Conservation (phyloP, 169 alveolate species). For the Plasmodium reichenowi region DNA sequence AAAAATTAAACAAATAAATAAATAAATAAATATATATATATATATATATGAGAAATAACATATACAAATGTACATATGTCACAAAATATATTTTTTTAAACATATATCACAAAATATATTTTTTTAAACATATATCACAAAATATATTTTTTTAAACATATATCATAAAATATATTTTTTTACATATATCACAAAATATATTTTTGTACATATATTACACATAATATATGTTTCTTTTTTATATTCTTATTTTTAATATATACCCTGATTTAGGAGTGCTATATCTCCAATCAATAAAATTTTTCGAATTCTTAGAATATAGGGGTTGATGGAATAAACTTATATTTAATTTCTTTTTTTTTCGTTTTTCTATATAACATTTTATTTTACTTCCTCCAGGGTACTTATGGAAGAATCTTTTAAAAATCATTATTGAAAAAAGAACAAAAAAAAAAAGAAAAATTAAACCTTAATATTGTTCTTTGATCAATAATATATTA, state of each 20-base stretch:
- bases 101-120: too few relatives aligned
- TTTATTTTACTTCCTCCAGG: constrained; percentile 75
- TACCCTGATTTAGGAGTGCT: constrained; percentile 80
- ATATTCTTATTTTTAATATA: background rate
- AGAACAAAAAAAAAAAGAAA: background rate
- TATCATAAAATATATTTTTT: too few relatives aligned
- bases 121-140: too few relatives aligned
- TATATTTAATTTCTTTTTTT: constrained; percentile 26
- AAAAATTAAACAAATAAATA: background rate
- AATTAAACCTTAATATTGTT: background rate
- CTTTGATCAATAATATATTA: background rate
- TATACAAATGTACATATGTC: background rate
- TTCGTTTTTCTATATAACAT: constrained; percentile 60
- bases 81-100: too few relatives aligned
- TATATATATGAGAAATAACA: background rate
- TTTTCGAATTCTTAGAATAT: constrained; percentile 53
- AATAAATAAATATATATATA: background rate
- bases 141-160: too few relatives aligned
- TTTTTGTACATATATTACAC: background rate
- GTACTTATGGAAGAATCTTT: constrained; percentile 70
- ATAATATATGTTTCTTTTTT: background rate
- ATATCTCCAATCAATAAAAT: constrained; percentile 79
- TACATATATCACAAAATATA: too few relatives aligned
- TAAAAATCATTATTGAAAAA: constrained; percentile 40
- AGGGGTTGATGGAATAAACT: constrained; percentile 62